These are phyloP conservation scores for Furcasterigmium furcatum DNA, from an alignment of 2,329 filamentous ascomycete species.

Conservation along the genomic window DNA sequence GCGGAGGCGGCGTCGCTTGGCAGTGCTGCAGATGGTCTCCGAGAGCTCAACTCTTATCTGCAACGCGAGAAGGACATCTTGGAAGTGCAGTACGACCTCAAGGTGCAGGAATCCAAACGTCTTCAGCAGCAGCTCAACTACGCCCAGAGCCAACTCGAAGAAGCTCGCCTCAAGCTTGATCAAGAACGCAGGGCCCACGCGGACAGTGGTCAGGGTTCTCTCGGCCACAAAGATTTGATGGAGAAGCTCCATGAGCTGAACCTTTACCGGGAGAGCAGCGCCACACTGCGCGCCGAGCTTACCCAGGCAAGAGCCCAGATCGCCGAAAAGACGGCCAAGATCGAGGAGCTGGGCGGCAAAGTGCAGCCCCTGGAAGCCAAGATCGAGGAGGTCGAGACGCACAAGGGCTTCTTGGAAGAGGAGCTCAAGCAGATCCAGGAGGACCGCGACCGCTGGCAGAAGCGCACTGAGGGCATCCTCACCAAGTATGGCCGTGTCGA, in stretches of 20 bases:
- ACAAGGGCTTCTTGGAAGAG: constrained; percentile 76
- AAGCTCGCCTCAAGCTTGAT: constrained; percentile 82
- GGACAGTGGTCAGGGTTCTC: constrained; percentile 68
- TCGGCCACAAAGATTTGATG: constrained; percentile 87
- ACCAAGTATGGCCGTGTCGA: constrained; percentile 96
- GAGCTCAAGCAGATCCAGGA: constrained; percentile 87
- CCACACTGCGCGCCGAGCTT: constrained; percentile 83
- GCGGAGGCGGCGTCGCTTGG: constrained; percentile 44
- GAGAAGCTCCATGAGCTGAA: constrained; percentile 95
- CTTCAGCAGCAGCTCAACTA: constrained; percentile 89
- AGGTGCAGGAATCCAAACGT: constrained; percentile 82
- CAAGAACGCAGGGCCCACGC: constrained; percentile 78
- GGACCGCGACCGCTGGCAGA: constrained; percentile 92
- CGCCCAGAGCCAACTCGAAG: constrained; percentile 82
- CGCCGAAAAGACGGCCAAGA: constrained; percentile 67
- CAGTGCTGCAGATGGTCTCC: constrained; percentile 65
- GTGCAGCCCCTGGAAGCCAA: constrained; percentile 80
- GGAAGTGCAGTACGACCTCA: constrained; percentile 92
- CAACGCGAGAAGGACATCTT: constrained; percentile 96
- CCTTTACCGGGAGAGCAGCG: constrained; percentile 90
- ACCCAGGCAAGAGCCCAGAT: constrained; percentile 75
- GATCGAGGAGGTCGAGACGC: constrained; percentile 78
- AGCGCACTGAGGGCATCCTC: constrained; percentile 91
- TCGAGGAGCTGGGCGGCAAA: constrained; percentile 70
- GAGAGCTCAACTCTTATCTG: constrained; percentile 88